Conservation (phyloP, 768 basidiomycete species). For the Russula foetens region DNA sequence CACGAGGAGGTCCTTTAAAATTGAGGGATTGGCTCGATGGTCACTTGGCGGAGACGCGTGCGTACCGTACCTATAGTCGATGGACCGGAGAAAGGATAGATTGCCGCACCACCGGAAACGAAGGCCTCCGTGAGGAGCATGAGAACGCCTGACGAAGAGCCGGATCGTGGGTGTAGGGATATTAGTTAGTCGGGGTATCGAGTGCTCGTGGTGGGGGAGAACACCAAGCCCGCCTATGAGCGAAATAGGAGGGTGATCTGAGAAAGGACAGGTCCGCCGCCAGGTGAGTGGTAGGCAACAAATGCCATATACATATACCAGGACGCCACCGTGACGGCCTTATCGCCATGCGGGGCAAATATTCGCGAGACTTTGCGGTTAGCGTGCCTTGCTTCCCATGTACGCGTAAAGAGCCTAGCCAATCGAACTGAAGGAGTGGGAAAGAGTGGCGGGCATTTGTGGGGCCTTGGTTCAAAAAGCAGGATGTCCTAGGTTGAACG, state of each 20-base stretch:
- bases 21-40: neutral
- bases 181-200: slow-evolving; percentile 8
- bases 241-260: neutral
- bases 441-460: too few species aligned
- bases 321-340: too few species aligned
- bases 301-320: too few species aligned
- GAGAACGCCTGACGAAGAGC: neutral
- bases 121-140: too few species aligned
- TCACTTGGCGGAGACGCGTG: neutral
- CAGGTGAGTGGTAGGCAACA: slow-evolving; percentile 4
- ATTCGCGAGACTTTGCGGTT: slow-evolving; percentile 44
- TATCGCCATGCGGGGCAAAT: too few species aligned
- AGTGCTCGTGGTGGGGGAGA: slow-evolving; percentile 34
- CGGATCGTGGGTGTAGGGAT: neutral
- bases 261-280: neutral
- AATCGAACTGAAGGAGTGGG: too few species aligned
- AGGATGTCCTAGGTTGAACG: too few species aligned
- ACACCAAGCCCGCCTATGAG: slow-evolving; percentile 30
- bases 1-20: too few species aligned
- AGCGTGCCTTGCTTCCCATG: neutral
- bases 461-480: too few species aligned
- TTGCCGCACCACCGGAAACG: neutral
- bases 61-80: neutral
- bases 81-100: neutral
- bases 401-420: neutral